Conservation (phyloP, 129 eudicot species). For the Chrysanthemum seticuspe region DNA sequence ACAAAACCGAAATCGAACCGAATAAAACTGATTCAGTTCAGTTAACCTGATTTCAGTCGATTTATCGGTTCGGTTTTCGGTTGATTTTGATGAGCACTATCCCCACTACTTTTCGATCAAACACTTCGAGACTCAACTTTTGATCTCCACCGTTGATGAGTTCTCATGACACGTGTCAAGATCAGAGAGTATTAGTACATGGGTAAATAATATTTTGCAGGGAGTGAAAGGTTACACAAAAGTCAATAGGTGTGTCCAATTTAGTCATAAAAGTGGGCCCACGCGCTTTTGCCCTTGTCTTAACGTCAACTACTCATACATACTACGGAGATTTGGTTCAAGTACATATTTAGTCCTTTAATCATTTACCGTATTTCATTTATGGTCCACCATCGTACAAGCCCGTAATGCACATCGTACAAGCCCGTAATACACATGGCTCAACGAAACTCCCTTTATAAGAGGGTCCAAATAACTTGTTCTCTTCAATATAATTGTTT, state of each 20-base stretch:
- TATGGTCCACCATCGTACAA: too few species aligned
- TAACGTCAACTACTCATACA: constrained; percentile 20
- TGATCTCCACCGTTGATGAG: background rate
- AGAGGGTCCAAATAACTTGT: too few species aligned
- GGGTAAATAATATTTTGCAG: background rate
- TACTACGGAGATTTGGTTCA: constrained; percentile 2
- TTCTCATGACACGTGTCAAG: constrained; percentile 10
- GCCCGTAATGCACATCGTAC: too few species aligned
- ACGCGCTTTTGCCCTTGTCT: constrained; percentile 31
- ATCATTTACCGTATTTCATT: background rate
- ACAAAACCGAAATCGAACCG: too few species aligned
- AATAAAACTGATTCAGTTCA: too few species aligned
- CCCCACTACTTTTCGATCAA: too few species aligned
- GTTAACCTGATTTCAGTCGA: too few species aligned
- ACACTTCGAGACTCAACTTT: background rate
- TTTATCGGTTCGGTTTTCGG: too few species aligned
- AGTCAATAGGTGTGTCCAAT: constrained; percentile 22
- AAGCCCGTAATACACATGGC: too few species aligned
- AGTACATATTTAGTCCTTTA: background rate
- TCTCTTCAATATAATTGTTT: too few species aligned
- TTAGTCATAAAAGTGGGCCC: constrained; percentile 22
- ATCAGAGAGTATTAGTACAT: background rate
- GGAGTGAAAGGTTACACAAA: constrained; percentile 19
- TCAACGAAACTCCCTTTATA: too few species aligned
- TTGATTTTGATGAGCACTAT: too few species aligned